Evolutionary conservation across 495 filamentous ascomycete genomes (phyloP).

Genomic region (Penicillium daleae): DNA sequence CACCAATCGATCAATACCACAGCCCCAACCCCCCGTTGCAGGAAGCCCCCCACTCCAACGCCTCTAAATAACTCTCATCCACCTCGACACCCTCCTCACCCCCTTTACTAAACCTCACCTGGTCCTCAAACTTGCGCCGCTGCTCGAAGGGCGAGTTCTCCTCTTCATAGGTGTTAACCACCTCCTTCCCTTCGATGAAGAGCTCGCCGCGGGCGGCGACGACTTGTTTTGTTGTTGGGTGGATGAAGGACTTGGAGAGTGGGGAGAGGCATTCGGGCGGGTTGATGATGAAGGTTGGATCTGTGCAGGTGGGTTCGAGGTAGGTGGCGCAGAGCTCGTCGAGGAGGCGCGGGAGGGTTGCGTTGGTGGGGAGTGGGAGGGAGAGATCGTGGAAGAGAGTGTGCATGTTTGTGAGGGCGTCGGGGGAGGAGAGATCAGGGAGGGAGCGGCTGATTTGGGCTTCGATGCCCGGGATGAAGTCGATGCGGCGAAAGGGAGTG

Average conservation of each 20-base stretch:
- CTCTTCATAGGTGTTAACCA: constrained; percentile 97
- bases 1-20: constrained; percentile 83
- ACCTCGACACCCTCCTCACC: constrained; percentile 50
- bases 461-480: constrained; percentile 84
- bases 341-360: constrained; percentile 78
- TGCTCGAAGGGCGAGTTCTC: constrained; percentile 93
- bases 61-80: constrained; percentile 83
- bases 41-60: constrained; percentile 87
- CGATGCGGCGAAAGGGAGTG: constrained; percentile 65
- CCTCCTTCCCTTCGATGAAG: constrained; percentile 77
- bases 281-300: constrained; percentile 87
- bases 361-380: constrained; percentile 52
- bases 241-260: constrained; percentile 80
- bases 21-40: constrained; percentile 95
- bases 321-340: constrained; percentile 78
- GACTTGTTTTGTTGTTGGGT: constrained; percentile 62
- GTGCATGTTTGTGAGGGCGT: constrained; percentile 59
- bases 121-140: constrained; percentile 76
- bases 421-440: constrained; percentile 63
- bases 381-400: constrained; percentile 59
- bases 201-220: constrained; percentile 85
- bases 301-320: constrained; percentile 70
- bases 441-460: constrained; percentile 61
- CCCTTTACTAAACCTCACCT: constrained; percentile 49
- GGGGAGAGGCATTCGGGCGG: constrained; percentile 92